These are phyloP conservation scores for Volvariella volvacea DNA, from an alignment of 1,284 basidiomycete genomes.

Conservation along the genomic window DNA sequence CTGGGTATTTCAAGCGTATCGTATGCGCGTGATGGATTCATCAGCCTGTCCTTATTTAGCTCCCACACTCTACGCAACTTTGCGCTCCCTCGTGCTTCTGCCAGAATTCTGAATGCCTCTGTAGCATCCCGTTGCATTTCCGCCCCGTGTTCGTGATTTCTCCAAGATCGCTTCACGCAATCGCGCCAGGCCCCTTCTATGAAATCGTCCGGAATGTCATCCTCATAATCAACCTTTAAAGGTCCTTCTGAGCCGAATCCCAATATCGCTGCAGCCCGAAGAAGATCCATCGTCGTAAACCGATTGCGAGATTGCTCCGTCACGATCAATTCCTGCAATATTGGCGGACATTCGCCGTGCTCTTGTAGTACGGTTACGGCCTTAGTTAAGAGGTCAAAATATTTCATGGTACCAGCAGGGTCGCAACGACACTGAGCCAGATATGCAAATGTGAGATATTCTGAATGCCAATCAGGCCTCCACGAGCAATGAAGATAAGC, in stretches of 20 bases:
- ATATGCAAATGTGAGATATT: constrained; percentile 68
- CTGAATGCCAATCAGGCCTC: constrained; percentile 27
- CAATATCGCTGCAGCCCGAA: constrained; percentile 38
- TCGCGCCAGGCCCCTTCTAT: constrained; percentile 63
- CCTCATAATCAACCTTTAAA: constrained; percentile 56
- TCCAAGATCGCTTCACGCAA: constrained; percentile 56
- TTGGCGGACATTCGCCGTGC: constrained; percentile 32
- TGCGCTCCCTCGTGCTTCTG: constrained; percentile 49
- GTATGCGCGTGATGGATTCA: constrained; percentile 72
- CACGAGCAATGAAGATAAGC: constrained; percentile 6
- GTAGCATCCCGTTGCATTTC: constrained; percentile 44
- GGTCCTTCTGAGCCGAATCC: constrained; percentile 61
- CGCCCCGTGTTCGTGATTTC: constrained; percentile 36
- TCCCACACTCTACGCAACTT: constrained; percentile 46
- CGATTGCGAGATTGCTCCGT: constrained; percentile 58
- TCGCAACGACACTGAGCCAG: constrained; percentile 74
- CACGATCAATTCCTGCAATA: constrained; percentile 48
- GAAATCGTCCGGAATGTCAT: constrained; percentile 63
- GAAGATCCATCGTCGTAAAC: constrained; percentile 51
- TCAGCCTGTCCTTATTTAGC: constrained; percentile 45
- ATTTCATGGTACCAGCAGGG: constrained; percentile 49
- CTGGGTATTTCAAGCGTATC: constrained; percentile 62
- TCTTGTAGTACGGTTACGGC: constrained; percentile 44
- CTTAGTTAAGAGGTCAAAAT: constrained; percentile 52
- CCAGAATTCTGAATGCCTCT: constrained; percentile 59